Evolutionary conservation across 257 asterid species (phyloP), one percentile per base, ranked within the genome.

Genomic region (Solanum medicagineum): DNA sequence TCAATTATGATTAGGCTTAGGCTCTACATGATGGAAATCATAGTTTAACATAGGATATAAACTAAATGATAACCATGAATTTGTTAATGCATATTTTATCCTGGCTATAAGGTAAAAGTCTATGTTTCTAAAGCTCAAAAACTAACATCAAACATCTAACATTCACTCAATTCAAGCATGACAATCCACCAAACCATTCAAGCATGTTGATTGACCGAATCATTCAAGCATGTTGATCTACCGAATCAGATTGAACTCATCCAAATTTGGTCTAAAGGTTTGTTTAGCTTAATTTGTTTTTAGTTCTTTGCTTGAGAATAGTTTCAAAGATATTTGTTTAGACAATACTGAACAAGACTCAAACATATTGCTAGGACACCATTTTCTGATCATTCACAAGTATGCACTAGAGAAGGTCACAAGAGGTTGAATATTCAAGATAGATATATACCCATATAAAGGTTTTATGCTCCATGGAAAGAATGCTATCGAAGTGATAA

Each of bases 381-480:
- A 75, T 75, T 75, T 75, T 75, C 45, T 49, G 13, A 77, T 51
- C 24, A 26, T 79, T 15, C 47, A 53, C 47, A 79, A 79, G 60
- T 79, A 16, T 79, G 26, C 29, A 53, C 22, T 8, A 79, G 4
- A 53, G 81, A 83, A 83, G 63, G 42, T 12, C 68, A 19, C 57
- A 45, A 36, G 69, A 15, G 81, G 66, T 57, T 14, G 36, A 68
- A 40, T 26, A 44, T 47, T 77, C 42, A 77, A 13, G 40, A 85
- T 83, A 86, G 68, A 88, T 49, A 32, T 91, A 83, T 94, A 96
- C 98, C 98, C 98, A 82, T 94, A 96, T 88, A 96, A 65, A 26
- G 98, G 99, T 86, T 94, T 96, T 90, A 96, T 90, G 84, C 98
- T 96, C 99, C 99, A 96, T 10, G 99, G 99, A 54, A 93, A 94